These are phyloP conservation scores for Darksidea phi DNA, from an alignment of 495 filamentous ascomycete species.

Conservation along the genomic window DNA sequence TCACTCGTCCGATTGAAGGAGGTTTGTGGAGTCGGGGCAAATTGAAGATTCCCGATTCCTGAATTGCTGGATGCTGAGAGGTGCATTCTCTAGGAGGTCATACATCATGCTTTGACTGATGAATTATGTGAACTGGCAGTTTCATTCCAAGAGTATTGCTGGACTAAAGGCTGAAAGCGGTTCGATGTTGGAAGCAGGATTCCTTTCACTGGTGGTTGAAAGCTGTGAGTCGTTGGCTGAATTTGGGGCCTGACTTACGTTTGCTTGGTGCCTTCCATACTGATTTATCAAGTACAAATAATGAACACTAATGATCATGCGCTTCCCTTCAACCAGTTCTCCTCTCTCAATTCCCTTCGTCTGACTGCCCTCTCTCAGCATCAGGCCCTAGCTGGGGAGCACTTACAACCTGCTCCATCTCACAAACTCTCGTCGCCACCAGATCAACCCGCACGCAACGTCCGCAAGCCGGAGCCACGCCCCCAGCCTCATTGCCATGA, in stretches of 20 bases:
- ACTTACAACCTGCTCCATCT: background rate
- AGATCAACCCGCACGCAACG: background rate
- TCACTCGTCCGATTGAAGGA: conserved; percentile 22
- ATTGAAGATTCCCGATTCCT: conserved; percentile 27
- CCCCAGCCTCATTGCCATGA: background rate
- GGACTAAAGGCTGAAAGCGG: no score
- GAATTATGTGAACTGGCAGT: no score
- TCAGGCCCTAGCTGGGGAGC: background rate
- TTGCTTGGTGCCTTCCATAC: no score
- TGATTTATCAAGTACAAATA: no score
- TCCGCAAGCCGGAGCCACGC: background rate
- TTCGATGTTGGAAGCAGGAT: no score
- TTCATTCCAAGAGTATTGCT: no score
- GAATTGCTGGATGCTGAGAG: background rate
- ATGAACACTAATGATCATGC: no score
- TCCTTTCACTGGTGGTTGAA: no score
- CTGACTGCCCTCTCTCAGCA: background rate
- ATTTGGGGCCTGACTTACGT: no score
- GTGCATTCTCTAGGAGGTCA: background rate
- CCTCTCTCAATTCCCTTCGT: background rate
- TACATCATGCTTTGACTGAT: background rate
- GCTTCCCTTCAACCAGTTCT: no score
- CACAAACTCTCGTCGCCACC: background rate
- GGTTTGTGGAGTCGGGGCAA: conserved; percentile 26
- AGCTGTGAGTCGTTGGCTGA: no score